Evolutionary conservation across 306 rosid species (phyloP).

Genomic region (Lathyrus tuberosus): DNA sequence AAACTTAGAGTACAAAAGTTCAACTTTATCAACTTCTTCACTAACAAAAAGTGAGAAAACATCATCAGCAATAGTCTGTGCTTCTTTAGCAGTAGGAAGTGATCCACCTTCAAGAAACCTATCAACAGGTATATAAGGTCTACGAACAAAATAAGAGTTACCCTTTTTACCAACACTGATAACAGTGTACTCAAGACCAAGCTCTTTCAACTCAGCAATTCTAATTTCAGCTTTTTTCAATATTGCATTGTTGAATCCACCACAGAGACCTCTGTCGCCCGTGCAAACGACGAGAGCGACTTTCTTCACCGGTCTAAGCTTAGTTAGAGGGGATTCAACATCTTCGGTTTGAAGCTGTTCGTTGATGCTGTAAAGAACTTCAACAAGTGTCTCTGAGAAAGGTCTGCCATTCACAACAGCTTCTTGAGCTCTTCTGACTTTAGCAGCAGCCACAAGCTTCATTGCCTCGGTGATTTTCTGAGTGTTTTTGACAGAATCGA

Average conservation of each 20-base stretch:
- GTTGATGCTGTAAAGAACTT: constrained; percentile 89
- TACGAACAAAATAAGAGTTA: constrained; percentile 66
- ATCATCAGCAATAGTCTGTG: constrained; percentile 91
- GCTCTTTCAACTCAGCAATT: constrained; percentile 64
- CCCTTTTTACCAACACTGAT: constrained; percentile 91
- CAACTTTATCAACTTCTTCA: constrained; percentile 90
- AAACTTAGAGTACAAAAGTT: constrained; percentile 80
- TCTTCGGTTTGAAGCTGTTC: constrained; percentile 90
- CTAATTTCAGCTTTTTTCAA: constrained; percentile 73
- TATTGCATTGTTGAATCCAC: constrained; percentile 64
- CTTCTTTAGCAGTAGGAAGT: constrained; percentile 87
- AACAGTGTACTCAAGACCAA: constrained; percentile 64
- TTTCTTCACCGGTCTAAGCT: constrained; percentile 74
- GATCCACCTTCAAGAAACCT: constrained; percentile 63
- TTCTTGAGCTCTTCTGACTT: constrained; percentile 93
- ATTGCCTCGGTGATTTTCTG: constrained; percentile 95
- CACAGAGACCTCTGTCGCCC: constrained; percentile 92
- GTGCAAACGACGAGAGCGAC: constrained; percentile 79
- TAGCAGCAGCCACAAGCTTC: constrained; percentile 97
- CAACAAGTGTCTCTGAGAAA: constrained; percentile 83
- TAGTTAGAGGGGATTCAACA: constrained; percentile 71
- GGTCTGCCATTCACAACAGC: constrained; percentile 92
- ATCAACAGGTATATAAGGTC: constrained; percentile 87
- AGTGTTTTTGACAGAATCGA: constrained; percentile 77
- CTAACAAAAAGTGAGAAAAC: constrained; percentile 81